A percentile compares a stretch with the other conserved stretches of the same genome.
Conservation (phyloP, 2,329 filamentous ascomycete genomes). For the Trichothecium sympodiale region DNA sequence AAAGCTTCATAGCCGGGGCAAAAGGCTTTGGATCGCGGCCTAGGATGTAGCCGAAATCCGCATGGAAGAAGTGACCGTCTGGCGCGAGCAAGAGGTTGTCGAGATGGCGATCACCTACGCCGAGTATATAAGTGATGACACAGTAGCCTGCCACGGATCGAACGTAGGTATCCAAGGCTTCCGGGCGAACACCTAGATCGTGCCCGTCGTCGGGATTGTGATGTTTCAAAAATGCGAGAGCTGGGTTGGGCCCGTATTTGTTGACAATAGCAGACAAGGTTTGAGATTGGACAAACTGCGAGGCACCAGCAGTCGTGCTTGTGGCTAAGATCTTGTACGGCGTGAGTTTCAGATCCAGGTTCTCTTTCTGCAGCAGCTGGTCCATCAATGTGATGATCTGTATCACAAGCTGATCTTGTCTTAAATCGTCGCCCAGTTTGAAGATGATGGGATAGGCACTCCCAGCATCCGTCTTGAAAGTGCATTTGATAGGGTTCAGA, state of each 20-base stretch:
- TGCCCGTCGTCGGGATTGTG: constrained; percentile 81
- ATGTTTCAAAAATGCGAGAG: constrained; percentile 72
- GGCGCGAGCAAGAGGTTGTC: constrained; percentile 90
- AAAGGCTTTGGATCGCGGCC: constrained; percentile 96
- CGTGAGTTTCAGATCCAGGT: constrained; percentile 86
- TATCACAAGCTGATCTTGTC: constrained; percentile 94
- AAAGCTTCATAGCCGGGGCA: constrained; percentile 92
- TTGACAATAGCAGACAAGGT: constrained; percentile 72
- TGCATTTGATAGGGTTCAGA: constrained; percentile 79
- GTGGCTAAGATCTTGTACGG: constrained; percentile 96
- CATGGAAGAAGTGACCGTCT: constrained; percentile 92
- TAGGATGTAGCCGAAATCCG: constrained; percentile 96
- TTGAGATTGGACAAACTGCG: constrained; percentile 85
- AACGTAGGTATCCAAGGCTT: constrained; percentile 89
- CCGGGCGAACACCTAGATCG: constrained; percentile 77
- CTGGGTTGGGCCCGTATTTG: constrained; percentile 65
- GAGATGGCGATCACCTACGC: constrained; percentile 88
- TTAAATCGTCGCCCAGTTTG: constrained; percentile 92
- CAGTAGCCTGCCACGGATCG: constrained; percentile 96
- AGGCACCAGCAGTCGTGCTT: constrained; percentile 76
- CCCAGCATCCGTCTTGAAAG: constrained; percentile 71
- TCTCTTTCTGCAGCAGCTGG: constrained; percentile 86
- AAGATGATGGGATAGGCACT: constrained; percentile 86
- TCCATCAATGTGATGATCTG: constrained; percentile 98
- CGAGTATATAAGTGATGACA: constrained; percentile 95